Evolutionary conservation across 1,284 basidiomycete species (phyloP), one percentile per base, ranked within the genome.

Genomic region (Ustilago cynodontis): DNA sequence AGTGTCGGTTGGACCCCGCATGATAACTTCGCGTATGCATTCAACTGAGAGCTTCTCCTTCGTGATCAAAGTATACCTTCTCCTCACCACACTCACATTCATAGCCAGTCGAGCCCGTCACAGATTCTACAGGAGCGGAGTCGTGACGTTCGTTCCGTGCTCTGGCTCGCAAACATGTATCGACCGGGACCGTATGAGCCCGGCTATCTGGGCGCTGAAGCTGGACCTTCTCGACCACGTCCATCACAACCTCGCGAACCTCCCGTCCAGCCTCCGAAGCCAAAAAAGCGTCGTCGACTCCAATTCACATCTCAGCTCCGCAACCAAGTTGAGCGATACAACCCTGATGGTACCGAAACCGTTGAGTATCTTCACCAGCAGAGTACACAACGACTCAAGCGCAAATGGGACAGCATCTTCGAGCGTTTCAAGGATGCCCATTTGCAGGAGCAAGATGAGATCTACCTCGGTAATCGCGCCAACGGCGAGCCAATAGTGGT

Each of bases 361-460:
- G 65, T 81, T 57, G 82, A 82, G 18, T 82, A 77, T 59, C 58
- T 69, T 20, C 79, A 82, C 33, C 76, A 80, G 43, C 77, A 82
- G 50, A 81, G 79, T 11, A 78, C 77, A 1, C 71, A 80, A 57
- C 76, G 82, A 1, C 82, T 85, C 41, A 82, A 84, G 24, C 59
- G 50, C 52, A 80, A 80, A 31, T 85, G 83, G 83, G 82, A 85
- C 37, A 65, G 67, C 51, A 85, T 85, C 43, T 82, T 78, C 49
- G 79, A 82, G 26, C 74, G 77, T 14, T 85, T 83, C 73, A 78
- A 80, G 22, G 78, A 83, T 49, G 82, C 83, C 8, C 83, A 85
- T 31, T 29, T 85, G 24, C 68, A 80, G 26, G 74, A 79, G 22
- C 82, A 85, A 58, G 82, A 84, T 58, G 83, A 85, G 65, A 81